Evolutionary conservation across 2,329 filamentous ascomycete genomes (phyloP).

Genomic region (Sporothrix globosa): DNA sequence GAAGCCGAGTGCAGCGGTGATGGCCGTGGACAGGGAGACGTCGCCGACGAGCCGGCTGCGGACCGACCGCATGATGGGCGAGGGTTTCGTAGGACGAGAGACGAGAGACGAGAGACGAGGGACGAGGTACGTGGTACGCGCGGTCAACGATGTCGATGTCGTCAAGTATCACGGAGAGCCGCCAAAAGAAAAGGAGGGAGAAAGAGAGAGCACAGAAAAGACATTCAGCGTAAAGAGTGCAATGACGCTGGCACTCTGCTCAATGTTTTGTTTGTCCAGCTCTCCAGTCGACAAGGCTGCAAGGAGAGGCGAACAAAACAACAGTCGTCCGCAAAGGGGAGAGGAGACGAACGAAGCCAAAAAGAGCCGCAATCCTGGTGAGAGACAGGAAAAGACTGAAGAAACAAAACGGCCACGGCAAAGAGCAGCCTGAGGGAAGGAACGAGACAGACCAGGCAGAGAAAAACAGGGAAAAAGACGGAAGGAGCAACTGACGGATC

Average conservation of each 20-base stretch:
- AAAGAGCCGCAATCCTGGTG: slow-evolving; percentile 9
- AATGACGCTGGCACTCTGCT: neutral
- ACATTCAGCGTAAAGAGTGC: neutral
- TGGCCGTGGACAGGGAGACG: slow-evolving; percentile 14
- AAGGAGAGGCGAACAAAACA: neutral
- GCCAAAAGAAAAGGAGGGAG: neutral
- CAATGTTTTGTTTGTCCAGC: neutral
- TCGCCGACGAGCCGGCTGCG: slow-evolving; percentile 13
- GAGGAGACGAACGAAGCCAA: neutral
- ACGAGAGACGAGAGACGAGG: too few species aligned
- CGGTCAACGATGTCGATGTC: neutral
- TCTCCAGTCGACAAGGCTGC: slow-evolving; percentile 5
- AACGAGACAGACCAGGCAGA: neutral
- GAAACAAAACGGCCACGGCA: neutral
- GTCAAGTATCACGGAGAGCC: neutral
- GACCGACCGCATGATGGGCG: slow-evolving; percentile 7
- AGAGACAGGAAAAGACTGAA: neutral
- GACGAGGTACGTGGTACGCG: neutral
- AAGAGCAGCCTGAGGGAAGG: slow-evolving; percentile 1
- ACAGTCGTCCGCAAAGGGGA: neutral
- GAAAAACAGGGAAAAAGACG: neutral
- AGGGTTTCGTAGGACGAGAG: neutral
- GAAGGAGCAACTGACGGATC: slow-evolving; percentile 6
- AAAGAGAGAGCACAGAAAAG: neutral
- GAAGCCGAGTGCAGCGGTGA: slow-evolving; percentile 4